Base-by-base conservation (phyloP, 192 early-diverging fungal genomes). In the Geranomyces michiganensis region DNA sequence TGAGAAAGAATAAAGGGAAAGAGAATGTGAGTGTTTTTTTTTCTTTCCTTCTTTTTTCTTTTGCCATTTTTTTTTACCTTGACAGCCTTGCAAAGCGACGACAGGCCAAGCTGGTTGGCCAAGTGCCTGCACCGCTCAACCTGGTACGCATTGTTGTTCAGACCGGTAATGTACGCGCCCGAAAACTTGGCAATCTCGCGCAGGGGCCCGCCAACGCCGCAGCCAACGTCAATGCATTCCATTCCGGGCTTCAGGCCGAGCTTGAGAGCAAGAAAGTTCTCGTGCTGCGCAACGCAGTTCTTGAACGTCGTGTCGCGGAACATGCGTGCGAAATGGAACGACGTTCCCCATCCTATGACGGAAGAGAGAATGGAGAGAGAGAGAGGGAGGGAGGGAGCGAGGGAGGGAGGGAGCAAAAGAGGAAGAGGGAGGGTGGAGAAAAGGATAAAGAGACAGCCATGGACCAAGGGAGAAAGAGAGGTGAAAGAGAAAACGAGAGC, bases 141-240 rank as follows among this genome's bases (percentile, higher is more conserved):
- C 81, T 98, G 96, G 73, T 97, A 94, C 46, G 91, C 90, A 78
- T 98, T 98, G 88, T 97, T 98, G 82, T 98, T 98, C 36, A 98
- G 77, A n/a, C 96, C 95, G 3, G 91, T 91, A 56, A 98, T 85
- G 63, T 90, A 87, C 31, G 94, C 92, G 19, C 92, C 94, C n/a
- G 90, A 89, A 67, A 97, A 93, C 65, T 91, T 86, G 58, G 90
- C 85, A 73, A 96, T 94, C 68, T 98, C 95, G 59, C 96, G 90
- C n/a, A 93, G 87, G 17, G 96, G 96, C 3, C 96, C 96, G 88
- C 93, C 96, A 64, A 98, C 95, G 69, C 96, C 96, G 73, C 96
- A 97, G 27, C 96, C 96, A 53, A 98, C 92, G 72, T 98, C 96
- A 30, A 97, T 82, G 32, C 94, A 92, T 43, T 83, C 79, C 85